Conservation (phyloP, 129 eudicot genomes). For the Ambrosia artemisiifolia region DNA sequence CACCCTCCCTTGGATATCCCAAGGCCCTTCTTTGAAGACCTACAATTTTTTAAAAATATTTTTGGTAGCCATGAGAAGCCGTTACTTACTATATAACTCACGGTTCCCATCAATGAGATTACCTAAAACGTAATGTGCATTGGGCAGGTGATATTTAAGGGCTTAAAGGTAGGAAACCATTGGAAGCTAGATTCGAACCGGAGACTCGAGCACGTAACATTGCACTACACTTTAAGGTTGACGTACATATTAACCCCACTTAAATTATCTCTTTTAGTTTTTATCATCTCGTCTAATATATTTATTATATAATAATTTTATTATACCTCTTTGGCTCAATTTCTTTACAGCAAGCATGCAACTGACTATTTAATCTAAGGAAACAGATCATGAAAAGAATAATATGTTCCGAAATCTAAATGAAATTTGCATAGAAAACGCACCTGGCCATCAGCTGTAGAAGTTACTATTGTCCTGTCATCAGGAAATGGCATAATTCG, state of each 20-base stretch:
- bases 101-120: no score
- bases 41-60: no score
- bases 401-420: not conserved
- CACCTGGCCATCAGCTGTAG: conserved; percentile 94
- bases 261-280: not conserved
- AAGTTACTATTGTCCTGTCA: conserved; percentile 61
- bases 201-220: no score
- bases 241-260: not conserved
- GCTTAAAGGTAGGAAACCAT: no score
- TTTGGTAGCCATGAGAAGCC: no score
- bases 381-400: not conserved
- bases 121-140: no score
- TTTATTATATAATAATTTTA: not conserved
- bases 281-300: not conserved
- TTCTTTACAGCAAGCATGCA: not conserved
- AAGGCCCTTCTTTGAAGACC: not conserved
- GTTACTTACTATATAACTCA: no score
- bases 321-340: not conserved
- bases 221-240: no score
- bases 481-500: conserved; percentile 70
- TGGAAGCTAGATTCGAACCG: no score
- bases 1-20: not conserved
- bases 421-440: not conserved
- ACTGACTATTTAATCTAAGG: not conserved
- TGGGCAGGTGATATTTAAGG: no score